Evolutionary conservation across 2,329 filamentous ascomycete genomes (phyloP), one percentile per base, ranked within the genome.

Genomic region (Colletotrichum aenigma): DNA sequence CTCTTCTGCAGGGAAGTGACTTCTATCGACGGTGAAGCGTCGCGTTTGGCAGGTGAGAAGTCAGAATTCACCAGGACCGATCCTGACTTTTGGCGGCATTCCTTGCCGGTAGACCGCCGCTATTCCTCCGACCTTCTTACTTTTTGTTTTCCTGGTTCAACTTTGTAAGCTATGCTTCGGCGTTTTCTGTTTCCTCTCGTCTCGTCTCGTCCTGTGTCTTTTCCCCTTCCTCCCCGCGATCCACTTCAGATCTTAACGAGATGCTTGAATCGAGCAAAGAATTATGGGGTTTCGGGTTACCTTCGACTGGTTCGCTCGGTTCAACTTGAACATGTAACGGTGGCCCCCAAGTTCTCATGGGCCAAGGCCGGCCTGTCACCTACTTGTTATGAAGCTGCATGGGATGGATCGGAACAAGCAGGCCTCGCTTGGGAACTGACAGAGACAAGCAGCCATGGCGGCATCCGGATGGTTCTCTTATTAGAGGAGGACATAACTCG

Each of bases 231-330:
- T 55, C 73, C 74, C 74, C 70, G 26, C 74, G 70, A 76, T 74
- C 74, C 74, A 76, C 74, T 74, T 58, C 16, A 64, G 74, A 76
- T 76, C 74, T 76, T 69, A 72, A 76, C 74, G 70, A 76, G 58
- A 74, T 76, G 64, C 74, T 76, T 76, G 74, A 69, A 74, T 74
- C 48, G 71, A 76, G 72, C 55, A 60, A 48, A 36, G 13, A 62
- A 72, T 36, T 74, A 76, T 76, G 74, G 74, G 65, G 74, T 28
- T 52, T 13, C 55, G 43, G 43, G 43, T 24, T 28, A 28, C 58
- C 30, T 21, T 48, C 70, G n/a, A 38, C 12, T 26, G 52, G 55
- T 36, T 68, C 64, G 43, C 66, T 69, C 64, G 64, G 61, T 64
- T 64, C 21, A 64, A 16, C 38, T 71, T 66, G 69, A 64, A 73